These are phyloP conservation scores for Bauhinia variegata DNA, from an alignment of 306 rosid genomes.

Conservation along the genomic window DNA sequence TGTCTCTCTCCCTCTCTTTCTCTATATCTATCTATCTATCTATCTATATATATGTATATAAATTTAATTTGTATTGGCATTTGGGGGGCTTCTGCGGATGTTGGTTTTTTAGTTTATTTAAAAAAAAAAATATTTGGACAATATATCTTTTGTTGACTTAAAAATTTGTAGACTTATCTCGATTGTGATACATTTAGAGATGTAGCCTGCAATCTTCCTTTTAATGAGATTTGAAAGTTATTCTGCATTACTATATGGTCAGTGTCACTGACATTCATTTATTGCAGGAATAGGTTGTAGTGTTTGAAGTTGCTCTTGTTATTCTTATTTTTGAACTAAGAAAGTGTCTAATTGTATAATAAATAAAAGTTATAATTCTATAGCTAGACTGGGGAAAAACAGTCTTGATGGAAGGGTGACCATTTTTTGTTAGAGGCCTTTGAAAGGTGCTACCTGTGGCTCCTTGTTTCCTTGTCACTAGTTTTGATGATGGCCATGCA, in stretches of 20 bases:
- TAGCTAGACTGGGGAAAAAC: slow-evolving; percentile 2
- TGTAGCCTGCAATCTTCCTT: slow-evolving; percentile 22
- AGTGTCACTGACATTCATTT: background rate
- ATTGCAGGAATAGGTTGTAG: slow-evolving; percentile 6
- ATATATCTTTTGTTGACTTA: background rate
- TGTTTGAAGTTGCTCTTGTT: slow-evolving; percentile 18
- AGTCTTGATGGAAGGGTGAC: slow-evolving; percentile 16
- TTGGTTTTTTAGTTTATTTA: background rate
- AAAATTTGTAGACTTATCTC: background rate
- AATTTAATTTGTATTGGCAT: slow-evolving; percentile 3
- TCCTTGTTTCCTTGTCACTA: slow-evolving; percentile 21
- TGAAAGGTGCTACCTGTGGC: slow-evolving; percentile 17
- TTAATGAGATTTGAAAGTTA: slow-evolving; percentile 17
- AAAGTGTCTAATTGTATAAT: slow-evolving; percentile 18
- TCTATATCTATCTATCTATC: too few species aligned
- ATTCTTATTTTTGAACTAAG: slow-evolving; percentile 5
- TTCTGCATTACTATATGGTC: slow-evolving; percentile 6
- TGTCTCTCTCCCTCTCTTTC: too few species aligned
- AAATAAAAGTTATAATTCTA: background rate
- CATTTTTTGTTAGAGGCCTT: slow-evolving; percentile 4
- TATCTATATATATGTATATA: slow-evolving; percentile 10
- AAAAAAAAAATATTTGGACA: background rate
- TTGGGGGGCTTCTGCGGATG: background rate
- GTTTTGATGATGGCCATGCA: background rate
- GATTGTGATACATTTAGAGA: slow-evolving; percentile 6